Conservation (phyloP, 73 alveolate genomes). For the Diophrys sp. region DNA sequence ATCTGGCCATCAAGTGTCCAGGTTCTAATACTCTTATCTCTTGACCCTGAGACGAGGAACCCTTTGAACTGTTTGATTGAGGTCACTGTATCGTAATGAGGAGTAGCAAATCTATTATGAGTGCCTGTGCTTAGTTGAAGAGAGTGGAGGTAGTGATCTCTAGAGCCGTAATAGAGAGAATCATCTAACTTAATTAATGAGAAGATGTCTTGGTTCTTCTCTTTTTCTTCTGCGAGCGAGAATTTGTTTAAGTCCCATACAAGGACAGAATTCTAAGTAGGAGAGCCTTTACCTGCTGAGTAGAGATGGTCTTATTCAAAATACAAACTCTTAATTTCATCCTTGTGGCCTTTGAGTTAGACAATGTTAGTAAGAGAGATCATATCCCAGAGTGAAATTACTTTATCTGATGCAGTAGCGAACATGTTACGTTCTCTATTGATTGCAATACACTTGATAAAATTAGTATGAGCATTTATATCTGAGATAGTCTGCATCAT, state of each 20-base stretch:
- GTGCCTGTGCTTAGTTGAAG: slow-evolving; percentile 28
- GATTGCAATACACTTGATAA: slow-evolving; percentile 48
- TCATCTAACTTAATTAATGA: slow-evolving; percentile 25
- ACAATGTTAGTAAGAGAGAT: slow-evolving; percentile 37
- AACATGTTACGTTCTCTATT: slow-evolving; percentile 34
- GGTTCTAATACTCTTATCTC: slow-evolving; percentile 54
- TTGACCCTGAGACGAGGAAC: slow-evolving; percentile 58
- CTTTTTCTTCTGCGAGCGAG: slow-evolving; percentile 55
- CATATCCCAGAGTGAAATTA: slow-evolving; percentile 61
- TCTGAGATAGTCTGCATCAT: slow-evolving; percentile 38
- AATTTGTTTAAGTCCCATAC: slow-evolving; percentile 68
- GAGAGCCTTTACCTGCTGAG: slow-evolving; percentile 65
- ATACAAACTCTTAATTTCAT: slow-evolving; percentile 52
- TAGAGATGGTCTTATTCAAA: slow-evolving; percentile 29
- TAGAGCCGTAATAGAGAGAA: slow-evolving; percentile 52
- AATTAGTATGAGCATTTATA: slow-evolving; percentile 36
- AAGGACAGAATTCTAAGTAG: slow-evolving; percentile 27
- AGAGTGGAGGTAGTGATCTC: slow-evolving; percentile 41
- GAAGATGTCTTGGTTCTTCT: slow-evolving; percentile 63
- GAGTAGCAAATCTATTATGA: slow-evolving; percentile 52
- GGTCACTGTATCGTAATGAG: slow-evolving; percentile 72
- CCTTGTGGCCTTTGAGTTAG: slow-evolving; percentile 60
- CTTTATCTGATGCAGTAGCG: slow-evolving; percentile 58
- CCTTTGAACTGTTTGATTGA: slow-evolving; percentile 33
- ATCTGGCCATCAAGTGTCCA: slow-evolving; percentile 42